Base-by-base conservation (phyloP, 208 protist genomes). In the Leptomonas pyrrhocoris region DNA sequence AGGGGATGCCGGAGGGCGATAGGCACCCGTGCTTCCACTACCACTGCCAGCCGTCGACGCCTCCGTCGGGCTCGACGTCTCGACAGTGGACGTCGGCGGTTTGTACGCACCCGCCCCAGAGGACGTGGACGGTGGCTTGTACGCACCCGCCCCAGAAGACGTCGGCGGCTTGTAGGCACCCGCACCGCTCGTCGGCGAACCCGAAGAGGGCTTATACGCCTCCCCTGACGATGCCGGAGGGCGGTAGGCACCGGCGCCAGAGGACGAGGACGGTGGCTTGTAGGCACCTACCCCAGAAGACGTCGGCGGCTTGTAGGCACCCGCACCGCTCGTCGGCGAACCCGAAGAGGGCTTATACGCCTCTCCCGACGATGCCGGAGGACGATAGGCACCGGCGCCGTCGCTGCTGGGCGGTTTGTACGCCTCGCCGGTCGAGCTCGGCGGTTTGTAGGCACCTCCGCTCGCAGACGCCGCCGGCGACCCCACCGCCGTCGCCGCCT, bases 361-460 rank as follows among this genome's bases (percentile, higher is more conserved):
- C 19, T 25, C 27, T 5, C 27, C 48, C 11, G 34, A 18, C 42
- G 49, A 21, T 36, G 4, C 38, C 23, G 62, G 49, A n/a, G 71
- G 62, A 42, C 58, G 62, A 28, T 59, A 70, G 45, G 51, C 62
- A 11, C 48, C 62, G 7, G 49, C 50, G 45, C 30, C 27, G 16
- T 15, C 70, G 56, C 62, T 79, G 64, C 71, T 66, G 8, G 85
- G 85, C 1, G 85, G 85, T 54, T 75, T 76, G 68, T 90, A 87
- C n/a, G 78, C 83, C 13, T 70, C 48, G 34, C n/a, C 50, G 11
- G 42, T 38, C 4, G 60, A 50, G 4, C 12, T 48, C 6, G 73
- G 57, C 0, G 73, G 66, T 31, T 49, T 59, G 59, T 67, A 73
- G 8, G 45, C 51, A 21, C 50, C 79, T 9, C 15, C 53, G 5